Evolutionary conservation across 1,284 basidiomycete genomes (phyloP).

Genomic region (Boletus subluridellus): DNA sequence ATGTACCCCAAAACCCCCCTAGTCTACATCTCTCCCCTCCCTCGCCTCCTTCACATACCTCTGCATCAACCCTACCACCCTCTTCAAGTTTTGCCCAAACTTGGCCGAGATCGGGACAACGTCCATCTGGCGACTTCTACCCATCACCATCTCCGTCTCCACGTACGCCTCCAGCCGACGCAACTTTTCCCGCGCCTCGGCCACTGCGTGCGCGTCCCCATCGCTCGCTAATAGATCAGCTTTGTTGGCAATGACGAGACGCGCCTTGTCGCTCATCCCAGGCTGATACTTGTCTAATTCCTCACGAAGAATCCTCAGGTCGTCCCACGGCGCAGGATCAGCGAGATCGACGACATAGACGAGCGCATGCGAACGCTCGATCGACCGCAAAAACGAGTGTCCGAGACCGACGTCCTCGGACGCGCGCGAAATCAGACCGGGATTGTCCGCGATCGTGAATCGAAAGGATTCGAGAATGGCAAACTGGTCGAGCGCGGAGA

Average conservation of each 20-base stretch:
- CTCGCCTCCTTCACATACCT: slow-evolving; percentile 62
- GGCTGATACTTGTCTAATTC: slow-evolving; percentile 85
- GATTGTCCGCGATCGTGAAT: slow-evolving; percentile 97
- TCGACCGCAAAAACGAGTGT: slow-evolving; percentile 89
- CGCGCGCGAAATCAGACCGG: slow-evolving; percentile 83
- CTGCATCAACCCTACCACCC: slow-evolving; percentile 63
- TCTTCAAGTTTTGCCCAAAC: slow-evolving; percentile 71
- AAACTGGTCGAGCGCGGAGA: slow-evolving; percentile 37
- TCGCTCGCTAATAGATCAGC: slow-evolving; percentile 66
- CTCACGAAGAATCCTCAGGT: slow-evolving; percentile 66
- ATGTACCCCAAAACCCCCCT: not conserved
- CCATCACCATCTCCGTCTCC: slow-evolving; percentile 41
- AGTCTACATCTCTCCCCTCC: not conserved
- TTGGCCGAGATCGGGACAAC: slow-evolving; percentile 81
- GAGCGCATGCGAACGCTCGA: slow-evolving; percentile 88
- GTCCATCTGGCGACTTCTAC: slow-evolving; percentile 42
- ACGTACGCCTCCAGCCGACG: slow-evolving; percentile 54
- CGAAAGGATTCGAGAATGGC: slow-evolving; percentile 69
- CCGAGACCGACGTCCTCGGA: slow-evolving; percentile 80
- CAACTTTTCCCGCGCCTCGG: slow-evolving; percentile 60
- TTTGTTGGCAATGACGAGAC: slow-evolving; percentile 91
- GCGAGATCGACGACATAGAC: slow-evolving; percentile 92
- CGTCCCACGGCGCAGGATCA: slow-evolving; percentile 67
- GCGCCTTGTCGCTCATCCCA: slow-evolving; percentile 72
- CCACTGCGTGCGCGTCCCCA: slow-evolving; percentile 40